Evolutionary conservation across 2,329 filamentous ascomycete species (phyloP).

Genomic region (Ceratocystis colombiana): DNA sequence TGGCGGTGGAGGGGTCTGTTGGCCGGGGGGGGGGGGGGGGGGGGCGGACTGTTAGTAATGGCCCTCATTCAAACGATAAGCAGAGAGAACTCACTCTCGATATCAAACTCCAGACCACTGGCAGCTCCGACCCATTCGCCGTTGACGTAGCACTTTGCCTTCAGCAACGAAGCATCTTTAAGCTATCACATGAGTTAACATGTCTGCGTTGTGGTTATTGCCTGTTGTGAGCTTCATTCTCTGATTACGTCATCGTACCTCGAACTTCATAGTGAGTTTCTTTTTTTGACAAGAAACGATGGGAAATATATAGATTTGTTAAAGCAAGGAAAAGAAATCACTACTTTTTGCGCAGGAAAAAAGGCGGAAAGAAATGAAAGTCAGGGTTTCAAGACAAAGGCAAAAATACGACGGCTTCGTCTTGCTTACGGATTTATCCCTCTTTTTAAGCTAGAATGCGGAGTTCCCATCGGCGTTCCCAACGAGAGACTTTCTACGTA

Average conservation of each 20-base stretch:
- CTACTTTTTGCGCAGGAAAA: neutral
- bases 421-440: neutral
- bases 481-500: neutral
- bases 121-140: conserved; percentile 65
- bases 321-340: conserved; percentile 6
- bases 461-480: neutral
- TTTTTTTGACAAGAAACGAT: neutral
- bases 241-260: conserved; percentile 14
- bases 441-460: conserved; percentile 5
- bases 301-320: neutral
- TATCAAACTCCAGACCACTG: conserved; percentile 63
- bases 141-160: conserved; percentile 61
- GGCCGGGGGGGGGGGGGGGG: neutral
- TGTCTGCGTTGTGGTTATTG: neutral
- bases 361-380: neutral
- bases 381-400: neutral
- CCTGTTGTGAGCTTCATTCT: neutral
- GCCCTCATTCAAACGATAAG: neutral
- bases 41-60: neutral
- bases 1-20: conserved; percentile 59
- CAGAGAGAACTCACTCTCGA: conserved; percentile 42
- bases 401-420: neutral
- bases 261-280: conserved; percentile 14
- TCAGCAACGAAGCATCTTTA: conserved; percentile 56
- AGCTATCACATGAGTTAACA: conserved; percentile 36